Evolutionary conservation across 352 stramenopile genomes (phyloP).

Genomic region (Globisporangium spinosum): DNA sequence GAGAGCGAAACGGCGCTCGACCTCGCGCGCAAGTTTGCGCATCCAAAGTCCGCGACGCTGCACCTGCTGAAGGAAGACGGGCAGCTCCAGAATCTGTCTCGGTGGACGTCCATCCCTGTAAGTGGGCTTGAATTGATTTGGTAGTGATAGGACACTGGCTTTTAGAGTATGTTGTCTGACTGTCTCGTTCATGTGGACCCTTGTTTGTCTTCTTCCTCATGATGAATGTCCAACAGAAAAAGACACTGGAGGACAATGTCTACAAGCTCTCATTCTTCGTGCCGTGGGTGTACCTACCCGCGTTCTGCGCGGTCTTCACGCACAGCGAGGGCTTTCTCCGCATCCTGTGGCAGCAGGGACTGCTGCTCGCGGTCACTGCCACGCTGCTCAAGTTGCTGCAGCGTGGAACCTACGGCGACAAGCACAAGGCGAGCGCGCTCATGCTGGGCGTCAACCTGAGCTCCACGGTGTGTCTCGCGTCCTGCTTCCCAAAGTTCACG

Average conservation of each 20-base stretch:
- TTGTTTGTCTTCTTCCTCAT: not conserved
- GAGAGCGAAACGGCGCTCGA: constrained; percentile 47
- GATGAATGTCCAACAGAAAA: constrained; percentile 31
- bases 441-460: constrained; percentile 78
- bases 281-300: constrained; percentile 60
- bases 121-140: not conserved
- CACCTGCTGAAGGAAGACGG: constrained; percentile 54
- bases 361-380: constrained; percentile 32
- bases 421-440: constrained; percentile 64
- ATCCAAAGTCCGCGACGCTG: constrained; percentile 34
- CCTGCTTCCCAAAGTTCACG: constrained; percentile 35
- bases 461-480: constrained; percentile 62
- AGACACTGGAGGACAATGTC: constrained; percentile 54
- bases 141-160: not conserved
- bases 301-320: constrained; percentile 36
- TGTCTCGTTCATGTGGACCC: not conserved
- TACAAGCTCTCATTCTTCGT: constrained; percentile 76
- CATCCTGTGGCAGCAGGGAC: constrained; percentile 36
- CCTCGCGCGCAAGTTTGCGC: constrained; percentile 32
- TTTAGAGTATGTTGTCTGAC: not conserved
- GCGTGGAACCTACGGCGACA: constrained; percentile 63
- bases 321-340: constrained; percentile 27
- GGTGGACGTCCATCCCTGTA: constrained; percentile 36
- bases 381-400: constrained; percentile 52
- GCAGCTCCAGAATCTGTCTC: constrained; percentile 45